Conservation (phyloP, 495 filamentous ascomycete species). For the Penicillium bovifimosum region DNA sequence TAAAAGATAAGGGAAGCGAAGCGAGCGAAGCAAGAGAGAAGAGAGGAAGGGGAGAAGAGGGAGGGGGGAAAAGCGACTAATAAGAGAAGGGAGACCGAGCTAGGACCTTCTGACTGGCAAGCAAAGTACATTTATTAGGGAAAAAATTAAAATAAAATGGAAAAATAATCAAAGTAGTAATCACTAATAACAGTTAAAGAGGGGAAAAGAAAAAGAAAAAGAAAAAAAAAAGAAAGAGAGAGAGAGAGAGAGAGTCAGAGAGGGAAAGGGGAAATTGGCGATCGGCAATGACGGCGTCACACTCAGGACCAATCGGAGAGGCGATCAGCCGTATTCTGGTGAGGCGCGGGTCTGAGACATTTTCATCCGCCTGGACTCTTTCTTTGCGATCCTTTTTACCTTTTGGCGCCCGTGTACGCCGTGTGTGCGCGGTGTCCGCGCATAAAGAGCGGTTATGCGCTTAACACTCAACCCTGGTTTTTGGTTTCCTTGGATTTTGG, state of each 20-base stretch:
- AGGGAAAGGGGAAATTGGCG: conserved; percentile 32
- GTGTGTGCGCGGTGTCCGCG: conserved; percentile 9
- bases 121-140: not conserved
- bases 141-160: not conserved
- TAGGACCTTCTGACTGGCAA: conserved; percentile 1
- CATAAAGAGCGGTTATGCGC: conserved; percentile 29
- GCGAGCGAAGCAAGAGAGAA: not conserved
- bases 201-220: too few species aligned
- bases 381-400: conserved; percentile 10
- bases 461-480: conserved; percentile 6
- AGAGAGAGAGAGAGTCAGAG: conserved; percentile 8
- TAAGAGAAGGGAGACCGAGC: conserved; percentile 7
- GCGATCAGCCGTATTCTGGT: conserved; percentile 15
- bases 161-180: not conserved
- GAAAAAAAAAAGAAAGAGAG: not conserved
- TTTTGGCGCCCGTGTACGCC: conserved; percentile 17
- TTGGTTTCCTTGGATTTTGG: too few species aligned
- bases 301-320: conserved; percentile 26
- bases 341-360: conserved; percentile 27
- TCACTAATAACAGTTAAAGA: conserved; percentile 1
- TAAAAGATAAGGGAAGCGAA: conserved; percentile 1
- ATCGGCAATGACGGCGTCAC: conserved; percentile 39
- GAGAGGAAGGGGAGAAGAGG: conserved; percentile 8
- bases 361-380: conserved; percentile 3
- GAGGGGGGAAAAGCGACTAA: conserved; percentile 5